A percentile compares a stretch with the other conserved stretches of the same genome.
These are phyloP conservation scores for Capronia epimyces DNA, from an alignment of 2,329 filamentous ascomycete species.

Conservation along the genomic window DNA sequence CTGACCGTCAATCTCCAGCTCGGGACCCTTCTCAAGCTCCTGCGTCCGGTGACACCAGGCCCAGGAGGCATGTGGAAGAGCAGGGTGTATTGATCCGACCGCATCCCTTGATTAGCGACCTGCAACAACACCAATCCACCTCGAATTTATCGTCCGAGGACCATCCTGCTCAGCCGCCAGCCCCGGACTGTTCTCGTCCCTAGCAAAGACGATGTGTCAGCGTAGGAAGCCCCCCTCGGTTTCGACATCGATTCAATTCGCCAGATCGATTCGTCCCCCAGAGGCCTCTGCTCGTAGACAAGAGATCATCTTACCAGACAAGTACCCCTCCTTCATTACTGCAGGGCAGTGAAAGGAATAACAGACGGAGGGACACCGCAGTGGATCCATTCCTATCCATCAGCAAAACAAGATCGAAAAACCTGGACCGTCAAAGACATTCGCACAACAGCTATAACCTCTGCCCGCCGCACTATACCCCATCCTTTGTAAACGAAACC, in stretches of 20 bases:
- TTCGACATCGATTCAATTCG: conserved; percentile 31
- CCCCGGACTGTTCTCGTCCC: conserved; percentile 1
- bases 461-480: conserved; percentile 22
- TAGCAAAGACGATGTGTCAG: conserved; percentile 23
- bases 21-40: neutral
- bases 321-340: conserved; percentile 41
- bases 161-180: conserved; percentile 6
- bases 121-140: conserved; percentile 15
- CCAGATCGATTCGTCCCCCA: conserved; percentile 53
- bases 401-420: conserved; percentile 30
- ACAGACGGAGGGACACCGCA: conserved; percentile 40
- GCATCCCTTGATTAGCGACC: conserved; percentile 8
- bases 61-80: neutral
- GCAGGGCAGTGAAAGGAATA: conserved; percentile 41
- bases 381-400: conserved; percentile 52
- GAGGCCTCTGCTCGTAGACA: conserved; percentile 16
- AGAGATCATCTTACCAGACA: conserved; percentile 43
- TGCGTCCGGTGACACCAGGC: neutral
- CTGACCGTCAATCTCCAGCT: neutral
- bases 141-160: conserved; percentile 11
- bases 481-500: conserved; percentile 34
- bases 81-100: neutral
- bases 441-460: conserved; percentile 17
- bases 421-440: conserved; percentile 16
- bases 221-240: conserved; percentile 11